Conservation (phyloP, 352 stramenopile genomes). For the Phytophthora cactorum region DNA sequence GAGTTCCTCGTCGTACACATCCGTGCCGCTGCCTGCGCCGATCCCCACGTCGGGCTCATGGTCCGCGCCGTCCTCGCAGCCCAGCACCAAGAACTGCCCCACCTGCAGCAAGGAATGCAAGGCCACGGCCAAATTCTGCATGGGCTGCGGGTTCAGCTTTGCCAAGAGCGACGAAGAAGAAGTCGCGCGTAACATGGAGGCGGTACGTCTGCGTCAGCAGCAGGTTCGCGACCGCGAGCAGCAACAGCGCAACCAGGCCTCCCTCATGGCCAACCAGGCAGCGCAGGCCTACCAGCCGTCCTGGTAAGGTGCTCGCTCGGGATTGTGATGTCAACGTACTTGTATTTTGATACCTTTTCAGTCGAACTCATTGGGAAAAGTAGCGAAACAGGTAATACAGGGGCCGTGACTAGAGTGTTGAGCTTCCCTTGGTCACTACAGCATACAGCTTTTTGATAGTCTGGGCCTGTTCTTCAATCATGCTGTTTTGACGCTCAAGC, state of each 20-base stretch:
- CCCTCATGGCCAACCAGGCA: slow-evolving; percentile 71
- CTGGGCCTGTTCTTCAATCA: slow-evolving; percentile 45
- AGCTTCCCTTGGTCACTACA: slow-evolving; percentile 21
- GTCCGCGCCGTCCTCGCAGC: slow-evolving; percentile 41
- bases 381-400: too few relatives aligned
- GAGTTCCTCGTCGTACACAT: slow-evolving; percentile 41
- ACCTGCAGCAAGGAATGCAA: slow-evolving; percentile 79
- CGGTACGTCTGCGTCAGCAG: slow-evolving; percentile 57
- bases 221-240: slow-evolving; percentile 56
- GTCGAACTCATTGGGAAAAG: too few relatives aligned
- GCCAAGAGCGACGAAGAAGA: slow-evolving; percentile 77
- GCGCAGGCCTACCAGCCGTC: slow-evolving; percentile 47
- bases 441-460: slow-evolving; percentile 42
- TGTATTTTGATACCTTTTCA: too few relatives aligned
- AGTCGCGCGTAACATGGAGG: slow-evolving; percentile 76
- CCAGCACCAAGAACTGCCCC: slow-evolving; percentile 65
- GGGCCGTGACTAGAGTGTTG: slow-evolving; percentile 9
- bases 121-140: slow-evolving; percentile 79
- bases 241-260: slow-evolving; percentile 72
- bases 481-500: slow-evolving; percentile 44
- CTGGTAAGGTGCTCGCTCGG: slow-evolving; percentile 23
- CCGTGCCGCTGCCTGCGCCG: slow-evolving; percentile 57
- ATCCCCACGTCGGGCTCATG: slow-evolving; percentile 56
- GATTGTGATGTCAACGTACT: too few relatives aligned
- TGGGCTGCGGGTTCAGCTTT: slow-evolving; percentile 84